Conservation (phyloP, 208 protist genomes). For the Ichthyophonus hoferi region DNA sequence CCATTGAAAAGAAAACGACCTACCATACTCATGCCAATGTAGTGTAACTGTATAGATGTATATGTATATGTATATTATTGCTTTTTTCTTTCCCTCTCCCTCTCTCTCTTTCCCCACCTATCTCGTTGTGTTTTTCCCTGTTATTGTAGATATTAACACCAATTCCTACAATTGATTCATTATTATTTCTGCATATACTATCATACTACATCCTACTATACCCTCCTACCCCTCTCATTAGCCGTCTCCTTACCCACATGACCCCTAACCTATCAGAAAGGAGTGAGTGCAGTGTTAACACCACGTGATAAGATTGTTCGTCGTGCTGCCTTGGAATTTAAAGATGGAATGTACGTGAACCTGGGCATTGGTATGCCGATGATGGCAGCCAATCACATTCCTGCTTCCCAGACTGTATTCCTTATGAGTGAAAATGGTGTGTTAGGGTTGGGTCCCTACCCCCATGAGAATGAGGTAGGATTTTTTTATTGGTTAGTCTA, state of each 20-base stretch:
- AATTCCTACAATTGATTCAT: not conserved
- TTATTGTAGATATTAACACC: too few species aligned
- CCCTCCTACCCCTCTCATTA: not conserved
- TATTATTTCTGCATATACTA: not conserved
- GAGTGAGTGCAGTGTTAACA: not conserved
- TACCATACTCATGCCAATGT: too few species aligned
- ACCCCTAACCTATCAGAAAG: too few species aligned
- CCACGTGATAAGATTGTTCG: constrained; percentile 77
- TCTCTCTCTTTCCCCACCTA: constrained; percentile 52
- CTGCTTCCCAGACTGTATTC: constrained; percentile 69
- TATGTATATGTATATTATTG: constrained; percentile 75
- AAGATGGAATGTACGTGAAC: constrained; percentile 90
- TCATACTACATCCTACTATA: not conserved
- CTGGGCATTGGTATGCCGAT: constrained; percentile 93
- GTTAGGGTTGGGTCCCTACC: constrained; percentile 63
- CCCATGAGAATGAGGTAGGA: not conserved
- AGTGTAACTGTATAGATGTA: too few species aligned
- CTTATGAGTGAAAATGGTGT: constrained; percentile 85
- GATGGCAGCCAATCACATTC: constrained; percentile 81
- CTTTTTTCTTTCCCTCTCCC: not conserved
- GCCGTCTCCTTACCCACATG: not conserved
- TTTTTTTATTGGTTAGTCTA: too few species aligned
- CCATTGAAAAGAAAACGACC: too few species aligned
- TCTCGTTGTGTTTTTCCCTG: too few species aligned
- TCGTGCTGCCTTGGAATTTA: constrained; percentile 84